Evolutionary conservation across 2,329 filamentous ascomycete species (phyloP).

Genomic region (Aspergillus neotritici): DNA sequence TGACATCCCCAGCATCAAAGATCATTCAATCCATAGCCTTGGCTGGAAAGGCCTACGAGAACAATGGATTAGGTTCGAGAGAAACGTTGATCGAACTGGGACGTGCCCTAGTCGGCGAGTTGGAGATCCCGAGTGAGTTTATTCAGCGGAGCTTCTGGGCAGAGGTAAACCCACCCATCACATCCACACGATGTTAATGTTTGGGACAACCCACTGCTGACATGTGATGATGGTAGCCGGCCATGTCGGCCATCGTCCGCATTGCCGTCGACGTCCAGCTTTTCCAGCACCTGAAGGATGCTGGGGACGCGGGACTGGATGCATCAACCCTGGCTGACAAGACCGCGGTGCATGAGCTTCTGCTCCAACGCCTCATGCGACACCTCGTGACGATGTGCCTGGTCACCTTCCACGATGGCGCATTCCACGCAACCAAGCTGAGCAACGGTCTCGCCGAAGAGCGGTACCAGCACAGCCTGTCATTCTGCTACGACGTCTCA

Average conservation of each 20-base stretch:
- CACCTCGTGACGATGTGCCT: slow-evolving; percentile 39
- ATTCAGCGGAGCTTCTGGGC: slow-evolving; percentile 35
- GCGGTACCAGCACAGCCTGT: slow-evolving; percentile 33
- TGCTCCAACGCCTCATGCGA: slow-evolving; percentile 30
- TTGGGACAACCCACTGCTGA: too few relatives aligned
- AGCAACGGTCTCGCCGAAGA: slow-evolving; percentile 32
- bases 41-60: slow-evolving; percentile 28
- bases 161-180: slow-evolving; percentile 22
- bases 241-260: slow-evolving; percentile 33
- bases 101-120: slow-evolving; percentile 27
- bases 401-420: slow-evolving; percentile 19
- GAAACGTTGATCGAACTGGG: slow-evolving; percentile 36
- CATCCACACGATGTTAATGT: too few relatives aligned
- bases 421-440: slow-evolving; percentile 25
- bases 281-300: slow-evolving; percentile 29
- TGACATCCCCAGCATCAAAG: not conserved
- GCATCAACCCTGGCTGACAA: slow-evolving; percentile 24
- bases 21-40: slow-evolving; percentile 14
- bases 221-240: slow-evolving; percentile 15
- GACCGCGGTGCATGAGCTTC: slow-evolving; percentile 22
- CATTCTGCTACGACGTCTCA: slow-evolving; percentile 35
- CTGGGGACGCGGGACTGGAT: slow-evolving; percentile 20
- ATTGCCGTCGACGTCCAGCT: slow-evolving; percentile 33
- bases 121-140: slow-evolving; percentile 37
- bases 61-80: slow-evolving; percentile 30